Conservation (phyloP, 108 stramenopile species). For the Fistulifera solaris region DNA sequence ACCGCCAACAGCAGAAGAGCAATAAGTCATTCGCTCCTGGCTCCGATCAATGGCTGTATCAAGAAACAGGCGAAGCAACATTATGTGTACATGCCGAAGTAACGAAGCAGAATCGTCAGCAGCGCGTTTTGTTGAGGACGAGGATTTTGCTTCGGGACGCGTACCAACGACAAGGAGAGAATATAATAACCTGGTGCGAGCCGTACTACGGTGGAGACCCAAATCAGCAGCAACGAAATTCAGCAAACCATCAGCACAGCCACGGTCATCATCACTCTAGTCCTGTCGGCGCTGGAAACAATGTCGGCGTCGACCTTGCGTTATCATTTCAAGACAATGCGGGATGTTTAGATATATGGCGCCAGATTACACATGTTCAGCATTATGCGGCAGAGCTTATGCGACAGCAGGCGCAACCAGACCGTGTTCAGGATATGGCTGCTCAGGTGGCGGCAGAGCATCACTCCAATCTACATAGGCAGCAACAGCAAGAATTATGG, state of each 20-base stretch:
- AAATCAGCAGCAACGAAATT: background rate
- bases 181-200: constrained; percentile 90
- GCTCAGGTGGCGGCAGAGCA: constrained; percentile 34
- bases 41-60: constrained; percentile 39
- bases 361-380: constrained; percentile 76
- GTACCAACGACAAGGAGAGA: constrained; percentile 85
- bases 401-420: constrained; percentile 3
- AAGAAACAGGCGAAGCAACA: constrained; percentile 69
- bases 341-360: constrained; percentile 82
- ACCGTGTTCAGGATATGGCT: constrained; percentile 28
- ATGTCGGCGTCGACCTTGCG: constrained; percentile 70
- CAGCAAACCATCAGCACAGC: constrained; percentile 3
- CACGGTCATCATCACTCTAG: background rate
- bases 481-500: constrained; percentile 35
- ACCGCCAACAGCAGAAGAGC: constrained; percentile 7
- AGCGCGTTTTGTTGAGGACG: constrained; percentile 60
- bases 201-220: constrained; percentile 29
- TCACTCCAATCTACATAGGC: constrained; percentile 27
- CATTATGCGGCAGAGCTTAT: constrained; percentile 48
- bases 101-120: constrained; percentile 8
- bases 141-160: constrained; percentile 68
- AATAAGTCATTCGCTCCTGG: constrained; percentile 3
- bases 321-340: constrained; percentile 85
- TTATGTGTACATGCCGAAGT: constrained; percentile 77
- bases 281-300: background rate